phyloP scores from a whole-genome alignment of 129 eudicot species.

The Cynara cardunculus region DNA sequence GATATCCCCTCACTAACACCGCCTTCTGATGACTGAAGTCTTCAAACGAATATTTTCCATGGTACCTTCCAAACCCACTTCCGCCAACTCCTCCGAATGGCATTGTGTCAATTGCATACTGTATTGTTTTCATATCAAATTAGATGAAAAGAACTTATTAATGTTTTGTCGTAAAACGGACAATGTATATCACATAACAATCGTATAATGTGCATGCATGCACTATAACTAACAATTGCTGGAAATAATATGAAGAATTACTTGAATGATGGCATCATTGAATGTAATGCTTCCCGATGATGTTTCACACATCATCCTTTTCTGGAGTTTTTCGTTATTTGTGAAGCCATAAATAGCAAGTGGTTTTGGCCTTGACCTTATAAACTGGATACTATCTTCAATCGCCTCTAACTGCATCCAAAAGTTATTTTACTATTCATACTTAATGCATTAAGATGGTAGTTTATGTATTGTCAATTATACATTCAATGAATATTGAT shows the following conservation, averaged over 20 bases:
- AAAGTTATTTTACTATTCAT: neutral
- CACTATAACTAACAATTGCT: neutral
- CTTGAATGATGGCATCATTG: slow-evolving; percentile 82
- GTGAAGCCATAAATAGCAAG: slow-evolving; percentile 85
- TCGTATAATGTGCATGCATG: neutral
- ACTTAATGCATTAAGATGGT: neutral
- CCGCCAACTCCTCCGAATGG: slow-evolving; percentile 97
- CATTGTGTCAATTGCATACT: slow-evolving; percentile 70
- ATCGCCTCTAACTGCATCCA: slow-evolving; percentile 57
- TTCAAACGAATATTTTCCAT: slow-evolving; percentile 84
- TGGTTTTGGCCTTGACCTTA: slow-evolving; percentile 66
- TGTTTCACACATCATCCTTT: slow-evolving; percentile 47
- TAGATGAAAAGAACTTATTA: neutral
- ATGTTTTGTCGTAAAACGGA: neutral
- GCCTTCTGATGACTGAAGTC: slow-evolving; percentile 72
- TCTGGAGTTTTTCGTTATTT: slow-evolving; percentile 44
- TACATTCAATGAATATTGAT: neutral
- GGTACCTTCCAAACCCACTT: slow-evolving; percentile 85
- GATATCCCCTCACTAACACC: slow-evolving; percentile 43
- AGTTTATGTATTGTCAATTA: neutral
- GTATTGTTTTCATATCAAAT: slow-evolving; percentile 6
- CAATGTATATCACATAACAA: neutral
- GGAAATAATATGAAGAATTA: neutral
- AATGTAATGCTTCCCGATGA: slow-evolving; percentile 73
- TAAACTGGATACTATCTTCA: slow-evolving; percentile 71